These are phyloP conservation scores for Phytophthora meadii DNA, from an alignment of 352 stramenopile species.

Conservation along the genomic window DNA sequence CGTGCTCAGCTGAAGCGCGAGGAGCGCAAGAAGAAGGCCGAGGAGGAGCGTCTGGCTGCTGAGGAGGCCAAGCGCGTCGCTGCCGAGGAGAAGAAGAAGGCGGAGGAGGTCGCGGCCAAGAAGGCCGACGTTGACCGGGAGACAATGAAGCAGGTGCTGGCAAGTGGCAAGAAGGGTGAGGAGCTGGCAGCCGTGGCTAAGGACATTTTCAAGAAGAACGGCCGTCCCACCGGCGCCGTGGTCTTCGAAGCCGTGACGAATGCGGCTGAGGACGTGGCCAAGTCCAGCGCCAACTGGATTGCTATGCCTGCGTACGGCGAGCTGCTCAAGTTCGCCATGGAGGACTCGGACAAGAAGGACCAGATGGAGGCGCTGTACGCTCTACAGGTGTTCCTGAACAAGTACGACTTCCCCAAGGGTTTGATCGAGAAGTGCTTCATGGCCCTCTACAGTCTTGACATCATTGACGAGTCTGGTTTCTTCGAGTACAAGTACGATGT, in stretches of 20 bases:
- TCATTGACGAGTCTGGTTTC: slow-evolving; percentile 81
- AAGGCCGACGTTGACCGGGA: slow-evolving; percentile 61
- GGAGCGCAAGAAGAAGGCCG: slow-evolving; percentile 84
- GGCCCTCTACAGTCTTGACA: slow-evolving; percentile 84
- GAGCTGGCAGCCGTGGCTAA: slow-evolving; percentile 63
- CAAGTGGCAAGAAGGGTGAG: slow-evolving; percentile 70
- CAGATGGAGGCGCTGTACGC: slow-evolving; percentile 79
- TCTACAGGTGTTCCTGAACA: slow-evolving; percentile 79
- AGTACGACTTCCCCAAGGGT: slow-evolving; percentile 79
- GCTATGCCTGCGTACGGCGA: slow-evolving; percentile 64
- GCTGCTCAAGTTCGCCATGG: slow-evolving; percentile 65
- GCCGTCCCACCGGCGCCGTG: slow-evolving; percentile 49
- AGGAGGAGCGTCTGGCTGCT: slow-evolving; percentile 69
- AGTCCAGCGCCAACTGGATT: slow-evolving; percentile 85
- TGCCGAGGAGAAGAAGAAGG: slow-evolving; percentile 63
- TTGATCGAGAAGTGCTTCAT: slow-evolving; percentile 88
- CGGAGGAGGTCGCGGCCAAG: slow-evolving; percentile 53
- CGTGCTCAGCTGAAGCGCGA: slow-evolving; percentile 67
- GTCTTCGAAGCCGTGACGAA: slow-evolving; percentile 64
- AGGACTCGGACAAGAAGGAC: slow-evolving; percentile 58
- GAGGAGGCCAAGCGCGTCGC: slow-evolving; percentile 73
- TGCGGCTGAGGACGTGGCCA: slow-evolving; percentile 69
- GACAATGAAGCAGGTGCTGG: slow-evolving; percentile 69
- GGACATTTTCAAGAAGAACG: slow-evolving; percentile 56
- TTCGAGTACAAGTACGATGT: slow-evolving; percentile 91